Conservation (phyloP, 2,329 filamentous ascomycete genomes). For the Incumbomyces lentus region DNA sequence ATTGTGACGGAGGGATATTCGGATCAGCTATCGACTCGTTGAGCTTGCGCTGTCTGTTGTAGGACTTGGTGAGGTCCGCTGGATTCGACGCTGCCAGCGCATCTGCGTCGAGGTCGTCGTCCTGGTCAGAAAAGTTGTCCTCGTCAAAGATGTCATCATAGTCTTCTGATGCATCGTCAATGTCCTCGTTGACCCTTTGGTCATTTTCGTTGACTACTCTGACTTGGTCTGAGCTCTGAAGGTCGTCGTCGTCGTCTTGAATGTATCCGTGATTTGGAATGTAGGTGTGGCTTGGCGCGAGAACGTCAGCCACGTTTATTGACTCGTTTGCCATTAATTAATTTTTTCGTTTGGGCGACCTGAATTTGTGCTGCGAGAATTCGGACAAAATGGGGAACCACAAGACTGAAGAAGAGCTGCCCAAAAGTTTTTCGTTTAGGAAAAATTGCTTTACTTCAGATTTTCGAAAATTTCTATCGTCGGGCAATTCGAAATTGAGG, state of each 20-base stretch:
- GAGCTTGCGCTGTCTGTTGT: constrained; percentile 71
- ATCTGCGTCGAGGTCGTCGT: constrained; percentile 46
- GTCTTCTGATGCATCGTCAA: constrained; percentile 46
- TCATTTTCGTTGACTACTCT: constrained; percentile 12
- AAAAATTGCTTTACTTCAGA: too few relatives aligned
- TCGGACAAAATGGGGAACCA: too few relatives aligned
- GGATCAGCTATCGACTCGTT: constrained; percentile 42
- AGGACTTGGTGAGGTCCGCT: constrained; percentile 69
- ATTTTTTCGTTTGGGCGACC: too few relatives aligned
- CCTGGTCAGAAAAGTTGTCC: constrained; percentile 33
- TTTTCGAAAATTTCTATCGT: too few relatives aligned
- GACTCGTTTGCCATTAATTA: constrained; percentile 5
- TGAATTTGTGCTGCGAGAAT: too few relatives aligned
- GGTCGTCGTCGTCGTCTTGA: constrained; percentile 24
- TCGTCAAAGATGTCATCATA: constrained; percentile 43
- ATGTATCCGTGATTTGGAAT: constrained; percentile 41
- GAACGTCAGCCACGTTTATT: constrained; percentile 32
- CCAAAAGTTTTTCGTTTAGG: too few relatives aligned
- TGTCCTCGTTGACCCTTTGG: constrained; percentile 36
- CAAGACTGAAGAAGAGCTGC: too few relatives aligned
- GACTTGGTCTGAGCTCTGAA: neutral
- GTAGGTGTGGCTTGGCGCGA: constrained; percentile 38
- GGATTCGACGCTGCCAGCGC: constrained; percentile 47
- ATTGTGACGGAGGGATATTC: constrained; percentile 43
- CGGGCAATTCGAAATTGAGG: too few relatives aligned